Conservation (phyloP, 345 rosid genomes). For the Aurinia saxatilis region DNA sequence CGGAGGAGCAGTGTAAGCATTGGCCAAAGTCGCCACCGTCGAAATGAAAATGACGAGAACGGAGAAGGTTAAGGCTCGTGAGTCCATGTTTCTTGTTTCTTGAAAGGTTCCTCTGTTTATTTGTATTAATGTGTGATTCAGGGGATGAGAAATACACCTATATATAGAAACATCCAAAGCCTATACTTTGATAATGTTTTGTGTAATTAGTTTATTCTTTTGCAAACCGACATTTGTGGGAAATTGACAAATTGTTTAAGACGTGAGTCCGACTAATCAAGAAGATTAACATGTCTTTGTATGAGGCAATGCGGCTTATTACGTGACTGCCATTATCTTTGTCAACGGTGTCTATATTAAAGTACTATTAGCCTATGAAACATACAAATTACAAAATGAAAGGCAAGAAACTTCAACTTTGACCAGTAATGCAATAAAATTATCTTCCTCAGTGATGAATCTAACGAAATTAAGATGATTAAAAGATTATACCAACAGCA, state of each 20-base stretch:
- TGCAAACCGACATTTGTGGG: background rate
- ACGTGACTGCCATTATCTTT: conserved; percentile 28
- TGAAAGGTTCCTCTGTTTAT: conserved; percentile 25
- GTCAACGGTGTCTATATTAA: conserved; percentile 18
- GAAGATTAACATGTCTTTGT: conserved; percentile 10
- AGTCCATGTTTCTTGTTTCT: conserved; percentile 8
- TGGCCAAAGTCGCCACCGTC: conserved; percentile 10
- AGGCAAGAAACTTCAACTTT: too few species aligned
- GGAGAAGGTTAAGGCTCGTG: conserved; percentile 14
- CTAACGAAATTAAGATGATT: background rate
- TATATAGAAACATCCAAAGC: background rate
- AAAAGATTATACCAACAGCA: background rate
- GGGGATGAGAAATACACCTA: background rate
- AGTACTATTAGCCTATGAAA: background rate
- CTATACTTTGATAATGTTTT: background rate
- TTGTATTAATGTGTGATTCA: background rate
- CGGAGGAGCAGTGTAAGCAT: conserved; percentile 23
- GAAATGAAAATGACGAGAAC: conserved; percentile 28
- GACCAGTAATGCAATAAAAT: too few species aligned
- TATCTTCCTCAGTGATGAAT: too few species aligned
- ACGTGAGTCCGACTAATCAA: conserved; percentile 22
- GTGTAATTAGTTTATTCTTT: background rate
- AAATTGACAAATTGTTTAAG: conserved; percentile 1
- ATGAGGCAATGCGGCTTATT: conserved; percentile 13
- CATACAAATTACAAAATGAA: too few species aligned